phyloP scores from a whole-genome alignment of 805 yeast species.

The Yarrowia keelungensis region DNA sequence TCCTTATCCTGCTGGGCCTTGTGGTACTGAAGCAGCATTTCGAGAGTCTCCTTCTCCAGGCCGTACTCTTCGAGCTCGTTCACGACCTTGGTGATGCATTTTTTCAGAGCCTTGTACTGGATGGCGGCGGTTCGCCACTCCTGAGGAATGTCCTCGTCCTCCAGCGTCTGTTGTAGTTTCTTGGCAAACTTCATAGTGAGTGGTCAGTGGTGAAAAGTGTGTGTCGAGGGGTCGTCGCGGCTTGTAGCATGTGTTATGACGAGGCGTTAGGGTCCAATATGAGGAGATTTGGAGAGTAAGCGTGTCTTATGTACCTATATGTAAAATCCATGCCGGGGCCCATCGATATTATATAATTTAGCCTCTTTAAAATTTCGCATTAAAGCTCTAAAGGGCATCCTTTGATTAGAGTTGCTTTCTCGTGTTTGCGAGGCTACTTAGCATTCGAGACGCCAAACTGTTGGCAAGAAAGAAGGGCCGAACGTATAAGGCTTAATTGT shows the following conservation, averaged over 20 bases:
- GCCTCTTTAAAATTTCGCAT: conserved; percentile 33
- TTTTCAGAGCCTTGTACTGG: conserved; percentile 73
- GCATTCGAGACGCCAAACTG: conserved; percentile 10
- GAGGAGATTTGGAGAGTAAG: not conserved
- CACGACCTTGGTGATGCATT: conserved; percentile 69
- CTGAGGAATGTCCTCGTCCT: conserved; percentile 65
- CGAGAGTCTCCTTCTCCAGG: conserved; percentile 55
- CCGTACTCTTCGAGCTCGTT: conserved; percentile 67
- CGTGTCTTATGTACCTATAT: conserved; percentile 22
- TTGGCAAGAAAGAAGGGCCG: not conserved
- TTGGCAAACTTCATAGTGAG: conserved; percentile 75
- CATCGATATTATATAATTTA: conserved; percentile 26
- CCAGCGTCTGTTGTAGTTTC: conserved; percentile 66
- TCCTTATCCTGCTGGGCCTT: conserved; percentile 31
- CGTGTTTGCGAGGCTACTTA: conserved; percentile 26
- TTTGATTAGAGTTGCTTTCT: not conserved
- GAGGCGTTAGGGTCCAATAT: not conserved
- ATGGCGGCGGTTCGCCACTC: conserved; percentile 75
- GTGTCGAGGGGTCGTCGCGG: not conserved
- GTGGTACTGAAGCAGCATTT: conserved; percentile 45
- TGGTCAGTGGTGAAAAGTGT: not conserved
- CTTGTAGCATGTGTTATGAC: conserved; percentile 24
- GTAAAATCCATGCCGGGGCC: conserved; percentile 29
- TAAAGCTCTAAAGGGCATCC: conserved; percentile 13
- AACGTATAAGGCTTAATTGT: no score